Conservation (phyloP, 352 stramenopile species). For the Pythium monospermum region DNA sequence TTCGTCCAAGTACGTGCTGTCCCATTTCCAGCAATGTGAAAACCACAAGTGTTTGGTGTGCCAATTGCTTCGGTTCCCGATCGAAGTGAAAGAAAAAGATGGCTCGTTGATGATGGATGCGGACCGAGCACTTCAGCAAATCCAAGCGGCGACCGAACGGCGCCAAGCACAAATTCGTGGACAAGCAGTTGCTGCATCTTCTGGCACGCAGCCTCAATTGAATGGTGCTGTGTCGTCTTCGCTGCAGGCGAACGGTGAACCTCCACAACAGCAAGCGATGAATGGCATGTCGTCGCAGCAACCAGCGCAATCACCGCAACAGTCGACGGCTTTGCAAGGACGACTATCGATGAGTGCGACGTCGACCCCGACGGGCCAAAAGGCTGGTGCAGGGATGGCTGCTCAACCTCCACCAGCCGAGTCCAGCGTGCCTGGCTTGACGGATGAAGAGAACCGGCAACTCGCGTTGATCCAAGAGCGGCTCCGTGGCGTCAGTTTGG, state of each 20-base stretch:
- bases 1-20: conserved; percentile 98
- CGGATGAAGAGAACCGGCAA: conserved; percentile 66
- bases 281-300: conserved; percentile 5
- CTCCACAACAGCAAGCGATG: conserved; percentile 19
- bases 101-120: conserved; percentile 80
- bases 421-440: conserved; percentile 35
- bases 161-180: conserved; percentile 16
- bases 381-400: not conserved
- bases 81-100: conserved; percentile 93
- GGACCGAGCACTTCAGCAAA: conserved; percentile 69
- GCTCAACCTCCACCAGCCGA: not conserved
- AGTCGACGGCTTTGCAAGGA: too few species aligned
- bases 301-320: too few species aligned
- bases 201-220: conserved; percentile 4
- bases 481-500: conserved; percentile 53
- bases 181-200: not conserved
- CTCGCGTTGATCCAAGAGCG: conserved; percentile 71
- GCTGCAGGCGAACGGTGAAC: not conserved
- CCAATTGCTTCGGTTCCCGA: conserved; percentile 95
- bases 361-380: not conserved
- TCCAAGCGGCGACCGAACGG: conserved; percentile 64
- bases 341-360: not conserved
- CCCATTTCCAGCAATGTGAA: conserved; percentile 98
- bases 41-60: conserved; percentile 97
- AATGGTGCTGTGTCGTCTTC: too few species aligned